These are phyloP conservation scores for Penicillium dipodomyicola DNA, from an alignment of 495 filamentous ascomycete species.

Conservation along the genomic window DNA sequence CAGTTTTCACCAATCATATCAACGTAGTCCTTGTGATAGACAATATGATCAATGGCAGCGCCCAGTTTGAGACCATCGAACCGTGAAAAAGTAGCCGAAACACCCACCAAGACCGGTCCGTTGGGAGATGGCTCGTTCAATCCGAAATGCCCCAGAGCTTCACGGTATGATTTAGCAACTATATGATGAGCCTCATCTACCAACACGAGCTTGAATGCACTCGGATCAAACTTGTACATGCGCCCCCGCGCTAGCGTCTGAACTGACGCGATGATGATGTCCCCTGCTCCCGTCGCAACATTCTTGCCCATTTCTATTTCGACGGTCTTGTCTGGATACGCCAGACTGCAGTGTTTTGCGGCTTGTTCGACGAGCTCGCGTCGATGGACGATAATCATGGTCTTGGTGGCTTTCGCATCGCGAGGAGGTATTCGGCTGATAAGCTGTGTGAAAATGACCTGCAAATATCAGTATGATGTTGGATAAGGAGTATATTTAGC, in stretches of 20 bases:
- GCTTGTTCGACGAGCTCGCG: constrained; percentile 96
- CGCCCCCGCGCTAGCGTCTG: constrained; percentile 72
- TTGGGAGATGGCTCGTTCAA: constrained; percentile 51
- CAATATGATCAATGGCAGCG: constrained; percentile 88
- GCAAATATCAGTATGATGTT: constrained; percentile 4
- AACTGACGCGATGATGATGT: constrained; percentile 93
- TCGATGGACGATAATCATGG: constrained; percentile 88
- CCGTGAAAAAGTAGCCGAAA: constrained; percentile 89
- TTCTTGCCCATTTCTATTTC: constrained; percentile 87
- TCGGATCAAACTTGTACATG: constrained; percentile 76
- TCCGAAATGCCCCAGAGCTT: constrained; percentile 69
- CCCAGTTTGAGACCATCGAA: constrained; percentile 87
- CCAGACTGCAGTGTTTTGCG: constrained; percentile 70
- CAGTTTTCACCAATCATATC: constrained; percentile 92
- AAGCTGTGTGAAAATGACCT: constrained; percentile 95
- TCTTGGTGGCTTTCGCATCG: constrained; percentile 63
- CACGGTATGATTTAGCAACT: constrained; percentile 75
- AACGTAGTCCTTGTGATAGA: constrained; percentile 95
- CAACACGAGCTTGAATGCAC: constrained; percentile 80
- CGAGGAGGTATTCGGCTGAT: constrained; percentile 70
- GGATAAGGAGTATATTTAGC: constrained; percentile 1
- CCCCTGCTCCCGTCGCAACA: constrained; percentile 71
- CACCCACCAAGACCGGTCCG: constrained; percentile 77
- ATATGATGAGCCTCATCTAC: constrained; percentile 99
- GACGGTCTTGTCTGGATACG: constrained; percentile 75